Evolutionary conservation across 2,329 filamentous ascomycete genomes (phyloP).

Genomic region (Pestalotiopsis sp.): DNA sequence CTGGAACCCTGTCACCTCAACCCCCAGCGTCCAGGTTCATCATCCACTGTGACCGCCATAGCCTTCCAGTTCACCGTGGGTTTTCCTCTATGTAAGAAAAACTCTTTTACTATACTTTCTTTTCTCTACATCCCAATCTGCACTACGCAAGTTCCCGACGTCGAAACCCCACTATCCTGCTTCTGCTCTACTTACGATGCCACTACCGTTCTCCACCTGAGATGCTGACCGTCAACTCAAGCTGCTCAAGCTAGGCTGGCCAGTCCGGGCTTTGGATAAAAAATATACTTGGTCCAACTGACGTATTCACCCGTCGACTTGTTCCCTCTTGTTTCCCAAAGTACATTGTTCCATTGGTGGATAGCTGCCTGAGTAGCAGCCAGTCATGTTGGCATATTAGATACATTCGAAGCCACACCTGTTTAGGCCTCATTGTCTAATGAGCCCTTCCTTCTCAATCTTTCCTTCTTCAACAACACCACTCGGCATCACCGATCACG

Average conservation of each 20-base stretch:
- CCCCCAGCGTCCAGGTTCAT: conserved; percentile 21
- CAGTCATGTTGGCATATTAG: conserved; percentile 47
- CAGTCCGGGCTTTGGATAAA: conserved; percentile 28
- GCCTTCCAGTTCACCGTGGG: conserved; percentile 22
- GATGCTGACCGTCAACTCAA: conserved; percentile 39
- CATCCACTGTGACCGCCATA: conserved; percentile 28
- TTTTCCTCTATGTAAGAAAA: conserved; percentile 20
- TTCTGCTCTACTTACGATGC: conserved; percentile 24
- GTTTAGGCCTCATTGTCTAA: conserved; percentile 20
- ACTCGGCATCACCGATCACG: background rate
- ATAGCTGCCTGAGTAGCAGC: conserved; percentile 29
- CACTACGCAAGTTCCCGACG: conserved; percentile 36
- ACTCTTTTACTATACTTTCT: conserved; percentile 27
- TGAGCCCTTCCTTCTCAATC: conserved; percentile 22
- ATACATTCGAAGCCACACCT: conserved; percentile 38
- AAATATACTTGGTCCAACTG: conserved; percentile 36
- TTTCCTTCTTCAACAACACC: conserved; percentile 7
- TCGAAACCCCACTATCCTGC: conserved; percentile 34
- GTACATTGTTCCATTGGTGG: conserved; percentile 40
- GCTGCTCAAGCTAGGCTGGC: conserved; percentile 30
- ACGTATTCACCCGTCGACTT: conserved; percentile 35
- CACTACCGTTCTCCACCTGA: conserved; percentile 30
- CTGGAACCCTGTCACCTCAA: conserved; percentile 26
- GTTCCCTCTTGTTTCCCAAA: conserved; percentile 26
- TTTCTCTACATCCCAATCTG: conserved; percentile 23